phyloP scores from a whole-genome alignment of 2,329 filamentous ascomycete genomes.

The Pseudogymnoascus sp. region DNA sequence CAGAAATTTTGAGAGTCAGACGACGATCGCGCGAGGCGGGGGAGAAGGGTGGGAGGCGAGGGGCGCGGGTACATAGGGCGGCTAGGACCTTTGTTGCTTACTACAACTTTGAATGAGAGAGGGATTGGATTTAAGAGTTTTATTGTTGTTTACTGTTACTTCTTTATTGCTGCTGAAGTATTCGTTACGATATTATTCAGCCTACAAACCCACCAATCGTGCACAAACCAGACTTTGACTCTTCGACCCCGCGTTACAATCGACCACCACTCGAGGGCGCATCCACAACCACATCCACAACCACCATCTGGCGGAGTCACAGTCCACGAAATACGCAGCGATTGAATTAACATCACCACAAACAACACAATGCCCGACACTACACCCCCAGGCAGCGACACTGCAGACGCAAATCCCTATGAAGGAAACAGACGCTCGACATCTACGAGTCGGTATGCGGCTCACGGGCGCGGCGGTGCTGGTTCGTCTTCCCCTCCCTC shows the following conservation, averaged over 20 bases:
- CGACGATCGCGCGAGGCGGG: not conserved
- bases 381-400: not conserved
- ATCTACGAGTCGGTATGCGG: not conserved
- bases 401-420: not conserved
- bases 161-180: not conserved
- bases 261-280: not conserved
- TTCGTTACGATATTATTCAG: not conserved
- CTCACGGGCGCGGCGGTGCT: not conserved
- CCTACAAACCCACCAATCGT: not conserved
- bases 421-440: not conserved
- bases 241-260: not conserved
- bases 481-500: not conserved
- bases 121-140: not conserved
- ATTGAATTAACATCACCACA: not conserved
- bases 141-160: not conserved
- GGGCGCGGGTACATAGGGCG: not conserved
- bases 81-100: not conserved
- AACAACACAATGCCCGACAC: not conserved
- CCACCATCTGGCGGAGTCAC: not conserved
- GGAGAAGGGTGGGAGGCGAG: not conserved
- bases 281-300: not conserved
- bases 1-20: slow-evolving; percentile 1
- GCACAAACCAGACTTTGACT: not conserved
- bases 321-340: not conserved
- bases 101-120: not conserved